Evolutionary conservation across 495 filamentous ascomycete species (phyloP), one percentile per base, ranked within the genome.

Genomic region (Aspergillus sparsus): DNA sequence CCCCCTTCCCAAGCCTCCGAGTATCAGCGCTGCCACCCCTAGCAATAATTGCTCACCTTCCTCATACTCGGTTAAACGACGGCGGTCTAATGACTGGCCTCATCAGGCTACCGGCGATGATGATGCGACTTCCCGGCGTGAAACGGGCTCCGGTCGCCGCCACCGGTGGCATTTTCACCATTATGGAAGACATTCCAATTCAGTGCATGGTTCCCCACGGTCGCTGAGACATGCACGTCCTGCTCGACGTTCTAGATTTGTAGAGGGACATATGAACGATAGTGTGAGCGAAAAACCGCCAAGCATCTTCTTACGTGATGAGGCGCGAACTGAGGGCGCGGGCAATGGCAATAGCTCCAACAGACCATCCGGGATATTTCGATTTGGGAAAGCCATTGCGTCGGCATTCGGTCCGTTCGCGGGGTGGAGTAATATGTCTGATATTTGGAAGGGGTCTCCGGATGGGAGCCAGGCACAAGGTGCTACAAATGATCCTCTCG

Each of bases 211-310:
- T 0, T 76, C 75, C 1, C 75, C 75, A 3, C 72, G 72, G 15
- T 64, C 66, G 21, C 68, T 67, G 5, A 62, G 64, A 44, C 53
- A 55, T 33, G 37, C 63, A 8, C 62, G 66, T 4, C 68, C 69
- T 4, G 70, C 64, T 45, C 83, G 85, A 9, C 77, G 79, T 12
- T 88, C 85, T 8, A 78, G 83, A 33, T 92, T 92, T 65, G 71
- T 87, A 5, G 89, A 92, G 65, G 89, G 86, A 3, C 88, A 82
- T 56, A 91, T 92, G 88, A 89, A 85, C 67, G 89, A 92, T 68
- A 83, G 87, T 58, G 78, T 82, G 15, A 90, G 87, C 61, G 80
- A 87, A 58, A 83, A 77, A 63, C 89, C 89, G 39, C 89, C 89
- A 8, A 71, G 76, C 34, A 78, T 83, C 44, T 91, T 85, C 66